Evolutionary conservation across 169 alveolate genomes (phyloP).

Genomic region (Plasmodium adleri): DNA sequence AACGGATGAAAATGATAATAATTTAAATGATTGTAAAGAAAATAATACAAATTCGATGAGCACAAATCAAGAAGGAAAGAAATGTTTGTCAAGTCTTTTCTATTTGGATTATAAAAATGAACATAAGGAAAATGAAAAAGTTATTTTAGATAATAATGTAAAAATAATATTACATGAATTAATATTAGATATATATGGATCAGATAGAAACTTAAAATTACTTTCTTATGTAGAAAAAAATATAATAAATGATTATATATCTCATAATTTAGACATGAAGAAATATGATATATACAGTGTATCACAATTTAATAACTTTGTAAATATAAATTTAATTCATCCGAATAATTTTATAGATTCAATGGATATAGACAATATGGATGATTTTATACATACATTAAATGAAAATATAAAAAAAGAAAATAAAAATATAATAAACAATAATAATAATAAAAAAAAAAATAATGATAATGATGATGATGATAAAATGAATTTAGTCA

Average conservation of each 20-base stretch:
- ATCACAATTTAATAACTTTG: constrained; percentile 44
- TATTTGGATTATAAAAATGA: constrained; percentile 58
- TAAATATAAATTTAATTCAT: constrained; percentile 34
- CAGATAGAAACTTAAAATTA: constrained; percentile 61
- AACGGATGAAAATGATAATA: background rate
- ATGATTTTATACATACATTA: constrained; percentile 17
- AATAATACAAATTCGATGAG: too few relatives aligned
- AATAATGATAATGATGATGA: too few relatives aligned
- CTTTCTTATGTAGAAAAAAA: constrained; percentile 41
- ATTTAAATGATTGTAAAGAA: background rate
- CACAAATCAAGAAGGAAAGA: background rate
- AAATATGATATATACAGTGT: constrained; percentile 62
- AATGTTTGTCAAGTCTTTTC: constrained; percentile 31
- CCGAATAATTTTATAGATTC: constrained; percentile 16
- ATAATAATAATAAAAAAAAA: background rate
- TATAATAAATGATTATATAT: constrained; percentile 50
- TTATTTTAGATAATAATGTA: constrained; percentile 3
- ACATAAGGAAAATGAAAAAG: constrained; percentile 40
- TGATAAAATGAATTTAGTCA: too few relatives aligned
- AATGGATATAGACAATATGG: constrained; percentile 1
- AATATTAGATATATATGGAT: constrained; percentile 66
- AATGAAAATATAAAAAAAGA: constrained; percentile 10
- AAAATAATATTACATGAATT: constrained; percentile 57
- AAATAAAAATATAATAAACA: background rate
- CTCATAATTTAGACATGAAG: constrained; percentile 57